phyloP scores from a whole-genome alignment of 192 early-diverging fungal genomes.

The Rhizophagus clarus region DNA sequence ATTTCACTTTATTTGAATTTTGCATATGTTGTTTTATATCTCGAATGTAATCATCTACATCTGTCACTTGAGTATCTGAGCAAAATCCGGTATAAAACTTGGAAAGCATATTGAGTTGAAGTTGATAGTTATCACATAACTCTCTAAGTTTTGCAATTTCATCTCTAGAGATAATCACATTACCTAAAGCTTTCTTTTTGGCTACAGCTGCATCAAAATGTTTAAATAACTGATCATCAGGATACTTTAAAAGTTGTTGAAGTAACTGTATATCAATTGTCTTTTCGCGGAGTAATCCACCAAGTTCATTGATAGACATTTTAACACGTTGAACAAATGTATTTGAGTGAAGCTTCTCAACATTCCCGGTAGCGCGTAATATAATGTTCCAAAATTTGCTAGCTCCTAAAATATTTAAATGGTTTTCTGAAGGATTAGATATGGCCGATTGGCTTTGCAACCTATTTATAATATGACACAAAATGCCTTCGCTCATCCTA shows the following conservation, averaged over 20 bases:
- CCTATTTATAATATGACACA: constrained; percentile 1
- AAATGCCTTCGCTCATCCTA: neutral
- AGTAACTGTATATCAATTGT: neutral
- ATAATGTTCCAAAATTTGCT: neutral
- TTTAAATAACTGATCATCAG: neutral
- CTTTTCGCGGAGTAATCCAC: neutral
- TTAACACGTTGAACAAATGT: neutral
- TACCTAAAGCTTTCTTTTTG: neutral
- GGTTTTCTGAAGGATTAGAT: neutral
- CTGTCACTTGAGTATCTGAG: neutral
- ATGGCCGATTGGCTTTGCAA: neutral
- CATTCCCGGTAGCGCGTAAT: neutral
- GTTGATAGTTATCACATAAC: neutral
- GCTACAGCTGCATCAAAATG: neutral
- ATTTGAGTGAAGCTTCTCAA: neutral
- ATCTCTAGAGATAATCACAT: neutral
- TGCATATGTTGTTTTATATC: neutral
- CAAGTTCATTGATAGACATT: neutral
- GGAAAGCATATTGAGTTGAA: neutral
- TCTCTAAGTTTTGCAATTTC: neutral
- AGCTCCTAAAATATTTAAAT: neutral
- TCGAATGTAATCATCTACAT: neutral
- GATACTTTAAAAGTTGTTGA: neutral
- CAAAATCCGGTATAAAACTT: neutral
- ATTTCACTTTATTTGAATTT: neutral